Evolutionary conservation across 2,329 filamentous ascomycete genomes (phyloP), one percentile per base, ranked within the genome.

Genomic region (Blastomyces parvus): DNA sequence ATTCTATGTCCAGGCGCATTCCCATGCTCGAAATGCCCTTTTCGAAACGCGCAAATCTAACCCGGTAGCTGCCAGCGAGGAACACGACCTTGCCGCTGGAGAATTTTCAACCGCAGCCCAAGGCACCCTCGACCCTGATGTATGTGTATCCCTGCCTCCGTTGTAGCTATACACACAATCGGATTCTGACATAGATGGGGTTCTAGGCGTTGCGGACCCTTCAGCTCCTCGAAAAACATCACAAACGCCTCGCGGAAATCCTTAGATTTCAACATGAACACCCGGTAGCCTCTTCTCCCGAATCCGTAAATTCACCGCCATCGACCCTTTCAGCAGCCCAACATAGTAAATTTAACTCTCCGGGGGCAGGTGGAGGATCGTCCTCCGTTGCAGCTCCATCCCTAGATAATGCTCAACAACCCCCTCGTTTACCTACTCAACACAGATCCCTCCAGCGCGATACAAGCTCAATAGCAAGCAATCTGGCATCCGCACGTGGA

Each of bases 61-160:
- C 73, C 90, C 90, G 63, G 88, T 88, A 7, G 86, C 90, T 58
- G 93, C 93, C 66, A 89, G 91, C 71, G 89, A 88, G 71, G 90
- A 96, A 75, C 93, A 97, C 77, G 87, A 92, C 61, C 82, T 89
- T 63, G 94, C 94, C 46, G 93, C 94, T 1, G 88, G 87, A 67
- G 90, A 96, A 74, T 97, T 96, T 74, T 87, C 90, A 65, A 87
- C 88, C 65, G 92, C 91, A 38, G 87, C 90, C n/a, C 84, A 85
- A 65, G 83, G 50, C 25, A 96, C 90, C 8, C 76, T 76, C n/a
- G 84, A 87, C 71, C 74, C 73, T 4, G 83, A 86, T 75, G 83
- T 84, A 70, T 61, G 66, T 67, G 27, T 42, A 38, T 50, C 17
- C 64, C 17, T 4, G 44, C 62, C 30, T 38, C 19, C 30, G 27